phyloP scores from a whole-genome alignment of 2,329 filamentous ascomycete genomes.

The Orbilia oligospora region DNA sequence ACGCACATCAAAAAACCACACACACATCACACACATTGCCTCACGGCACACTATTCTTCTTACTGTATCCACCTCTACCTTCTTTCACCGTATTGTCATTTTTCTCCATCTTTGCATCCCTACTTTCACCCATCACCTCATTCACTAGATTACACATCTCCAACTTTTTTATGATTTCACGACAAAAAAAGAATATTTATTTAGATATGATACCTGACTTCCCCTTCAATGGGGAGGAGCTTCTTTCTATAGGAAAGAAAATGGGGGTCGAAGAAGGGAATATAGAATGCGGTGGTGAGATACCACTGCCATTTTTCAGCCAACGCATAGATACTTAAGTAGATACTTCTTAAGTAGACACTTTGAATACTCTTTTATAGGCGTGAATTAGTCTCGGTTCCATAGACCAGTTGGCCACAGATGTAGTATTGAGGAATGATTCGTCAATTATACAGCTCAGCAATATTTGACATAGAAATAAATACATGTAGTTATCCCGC shows the following conservation, averaged over 20 bases:
- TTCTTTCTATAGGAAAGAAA: not conserved
- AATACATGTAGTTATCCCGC: too few relatives aligned
- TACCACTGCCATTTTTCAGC: not conserved
- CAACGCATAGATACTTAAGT: not conserved
- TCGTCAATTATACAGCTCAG: too few relatives aligned
- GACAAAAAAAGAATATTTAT: not conserved
- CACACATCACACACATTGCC: conserved; percentile 11
- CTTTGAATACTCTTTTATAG: not conserved
- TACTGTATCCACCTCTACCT: conserved; percentile 33
- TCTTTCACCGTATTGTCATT: conserved; percentile 38
- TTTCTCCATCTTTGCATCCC: not conserved
- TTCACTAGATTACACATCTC: conserved; percentile 40
- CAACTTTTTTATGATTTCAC: conserved; percentile 29
- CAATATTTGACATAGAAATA: too few relatives aligned
- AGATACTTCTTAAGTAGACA: too few relatives aligned
- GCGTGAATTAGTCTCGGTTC: too few relatives aligned
- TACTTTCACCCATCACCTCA: conserved; percentile 34
- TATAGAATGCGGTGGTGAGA: not conserved
- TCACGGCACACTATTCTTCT: conserved; percentile 53
- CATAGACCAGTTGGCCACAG: too few relatives aligned
- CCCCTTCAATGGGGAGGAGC: conserved; percentile 19
- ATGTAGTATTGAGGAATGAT: too few relatives aligned
- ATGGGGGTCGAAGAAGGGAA: conserved; percentile 2
- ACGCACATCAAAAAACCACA: not conserved
- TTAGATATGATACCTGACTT: conserved; percentile 39